Base-by-base conservation (phyloP, 2,329 filamentous ascomycete genomes). In the Sporothrix inflata region DNA sequence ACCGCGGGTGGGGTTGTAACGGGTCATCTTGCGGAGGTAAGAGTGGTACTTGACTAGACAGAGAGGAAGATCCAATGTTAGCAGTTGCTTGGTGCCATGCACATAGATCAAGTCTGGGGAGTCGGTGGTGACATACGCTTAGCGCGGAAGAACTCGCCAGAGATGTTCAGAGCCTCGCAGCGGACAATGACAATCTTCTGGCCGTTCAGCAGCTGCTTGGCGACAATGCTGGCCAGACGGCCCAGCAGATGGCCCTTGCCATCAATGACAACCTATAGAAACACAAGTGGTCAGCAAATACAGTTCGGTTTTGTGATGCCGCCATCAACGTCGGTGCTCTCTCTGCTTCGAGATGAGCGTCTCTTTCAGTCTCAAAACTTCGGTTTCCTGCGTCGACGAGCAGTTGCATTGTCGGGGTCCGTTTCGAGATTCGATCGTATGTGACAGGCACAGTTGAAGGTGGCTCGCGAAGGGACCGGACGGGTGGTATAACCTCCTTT, bases 231-330 rank as follows among this genome's bases (percentile, higher is more conserved):
- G 88, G 95, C 95, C 85, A 99, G 91, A 86, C 96, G 95, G 89
- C 96, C 96, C 86, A 99, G 94, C 85, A 99, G 92, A 88, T 99
- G 96, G 87, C 96, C 96, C 92, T 99, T 99, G 93, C 94, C 96
- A 91, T 99, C 96, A 85, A 99, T 97, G 88, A 98, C 93, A 88
- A 98, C 91, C 94, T 97, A 79, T 47, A 78, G 11, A 0, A n/a
- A 57, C 21, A 67, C 7, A 40, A 14, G 38, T 53, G 51, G 63
- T 74, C 67, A 75, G 74, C 70, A 30, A 67, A 53, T 55, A 9
- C 12, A 24, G 19, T 57, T 34, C 27, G 16, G 14, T 19, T 34
- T 57, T 34, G 53, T 19, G 27, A 3, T 9, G 16, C 16, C 27
- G 27, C 19, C 4, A 42, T 63, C 19, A 1, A 16, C 27, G 27